These are phyloP conservation scores for Trichopus zeylanicus DNA, from an alignment of 116 monocot genomes.

Conservation along the genomic window DNA sequence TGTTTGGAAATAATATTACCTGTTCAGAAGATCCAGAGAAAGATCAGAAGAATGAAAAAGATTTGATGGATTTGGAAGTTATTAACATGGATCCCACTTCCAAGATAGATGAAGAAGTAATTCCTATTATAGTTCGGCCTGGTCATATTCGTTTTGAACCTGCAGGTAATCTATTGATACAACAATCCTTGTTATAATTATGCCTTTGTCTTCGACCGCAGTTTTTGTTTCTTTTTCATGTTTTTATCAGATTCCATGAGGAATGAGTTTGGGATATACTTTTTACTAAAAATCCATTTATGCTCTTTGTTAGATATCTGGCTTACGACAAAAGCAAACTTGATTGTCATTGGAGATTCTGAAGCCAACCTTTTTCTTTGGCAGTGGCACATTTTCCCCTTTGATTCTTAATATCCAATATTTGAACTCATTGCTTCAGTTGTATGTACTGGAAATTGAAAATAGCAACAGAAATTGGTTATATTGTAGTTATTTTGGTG, in stretches of 20 bases:
- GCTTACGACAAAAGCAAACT: not conserved
- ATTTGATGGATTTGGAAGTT: not conserved
- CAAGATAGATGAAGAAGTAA: constrained; percentile 26
- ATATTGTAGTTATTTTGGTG: not conserved
- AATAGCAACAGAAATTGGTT: not conserved
- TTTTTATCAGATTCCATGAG: not conserved
- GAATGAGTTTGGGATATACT: too few species aligned
- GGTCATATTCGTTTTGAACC: constrained; percentile 73
- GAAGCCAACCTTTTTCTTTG: not conserved
- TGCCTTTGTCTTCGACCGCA: not conserved
- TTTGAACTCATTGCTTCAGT: not conserved
- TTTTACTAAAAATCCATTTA: too few species aligned
- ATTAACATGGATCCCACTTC: constrained; percentile 6
- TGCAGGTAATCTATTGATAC: constrained; percentile 26
- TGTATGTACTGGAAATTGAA: not conserved
- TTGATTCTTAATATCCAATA: not conserved
- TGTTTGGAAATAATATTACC: constrained; percentile 13
- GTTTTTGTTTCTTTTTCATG: not conserved
- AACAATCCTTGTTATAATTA: not conserved
- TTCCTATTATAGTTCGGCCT: constrained; percentile 59
- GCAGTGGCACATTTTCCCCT: not conserved
- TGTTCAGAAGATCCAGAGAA: not conserved
- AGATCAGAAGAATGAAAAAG: constrained; percentile 1
- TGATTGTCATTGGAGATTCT: not conserved
- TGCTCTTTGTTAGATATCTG: too few species aligned